Base-by-base conservation (phyloP, 1,139 yeast species). In the Lodderomyces oxycetoniae region DNA sequence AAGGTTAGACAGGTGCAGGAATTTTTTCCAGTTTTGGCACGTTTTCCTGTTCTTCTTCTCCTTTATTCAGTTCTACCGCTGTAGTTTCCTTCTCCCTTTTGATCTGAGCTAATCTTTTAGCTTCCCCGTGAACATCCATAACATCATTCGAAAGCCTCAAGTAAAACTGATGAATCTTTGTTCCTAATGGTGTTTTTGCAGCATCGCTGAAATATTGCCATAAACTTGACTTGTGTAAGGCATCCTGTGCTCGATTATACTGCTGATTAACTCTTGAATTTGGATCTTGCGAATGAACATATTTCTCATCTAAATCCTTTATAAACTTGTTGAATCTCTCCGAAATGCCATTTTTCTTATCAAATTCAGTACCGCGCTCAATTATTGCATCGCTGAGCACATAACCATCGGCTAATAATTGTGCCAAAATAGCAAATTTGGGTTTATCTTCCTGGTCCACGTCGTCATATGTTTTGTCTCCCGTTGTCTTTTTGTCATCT, bases 391-490 rank as follows among this genome's bases (percentile, higher is more conserved):
- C 93, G 33, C 82, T 71, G 28, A 84, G 55, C 17, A 68, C 71
- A 53, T 83, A 84, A 4, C 94, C 94, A 20, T 76, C 75, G 19
- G 88, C 71, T 43, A 84, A 66, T 47, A 81, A 72, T 57, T 84
- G 91, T 1, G 93, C 91, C 61, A 82, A 64, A 39, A 84, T 77
- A 17, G 87, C 78, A 40, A 78, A 62, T 51, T 82, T 81, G 38
- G 94, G 94, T 60, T 84, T 84, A 45, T 75, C 77, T 50, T 84
- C 94, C 56, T 84, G 94, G 3, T 68, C 61, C 38, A 82, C 73
- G 47, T 81, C 88, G 40, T 65, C 41, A 14, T 38, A 35, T n/a
- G 30, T 17, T 19, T 34, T 33, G 32, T 37, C 62, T 13, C 49
- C 47, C 10, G 44, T 47, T 11, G 4, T 13, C 12, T 16, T 17